phyloP scores from a whole-genome alignment of 73 alveolate genomes.

The Blepharisma japonicum region DNA sequence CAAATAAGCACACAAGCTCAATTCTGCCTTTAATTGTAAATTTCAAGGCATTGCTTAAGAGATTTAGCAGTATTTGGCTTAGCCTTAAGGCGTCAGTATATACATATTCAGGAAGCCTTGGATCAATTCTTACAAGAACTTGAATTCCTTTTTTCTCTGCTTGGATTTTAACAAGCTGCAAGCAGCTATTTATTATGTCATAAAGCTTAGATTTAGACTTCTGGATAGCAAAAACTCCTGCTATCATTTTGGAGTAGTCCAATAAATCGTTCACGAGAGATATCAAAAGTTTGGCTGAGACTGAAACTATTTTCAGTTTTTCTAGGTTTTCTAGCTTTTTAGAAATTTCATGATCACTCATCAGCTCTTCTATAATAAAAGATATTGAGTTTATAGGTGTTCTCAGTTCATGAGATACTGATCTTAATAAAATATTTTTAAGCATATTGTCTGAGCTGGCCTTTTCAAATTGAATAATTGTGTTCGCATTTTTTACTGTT shows the following conservation, averaged over 20 bases:
- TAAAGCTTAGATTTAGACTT: no score
- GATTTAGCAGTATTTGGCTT: constrained; percentile 40
- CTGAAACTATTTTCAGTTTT: no score
- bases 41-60: constrained; percentile 45
- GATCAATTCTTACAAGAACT: no score
- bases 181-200: no score
- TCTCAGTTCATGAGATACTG: constrained; percentile 32
- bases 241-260: no score
- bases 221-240: no score
- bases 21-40: constrained; percentile 47
- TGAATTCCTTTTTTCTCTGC: no score
- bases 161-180: no score
- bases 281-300: no score
- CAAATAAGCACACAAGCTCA: neutral
- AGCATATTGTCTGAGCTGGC: neutral
- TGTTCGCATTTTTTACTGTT: no score
- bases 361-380: neutral
- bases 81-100: constrained; percentile 37
- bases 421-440: constrained; percentile 22
- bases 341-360: neutral
- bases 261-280: no score
- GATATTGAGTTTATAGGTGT: constrained; percentile 18
- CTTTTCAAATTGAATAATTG: no score
- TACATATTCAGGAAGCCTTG: constrained; percentile 12
- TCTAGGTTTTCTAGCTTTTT: neutral